Conservation (phyloP, 768 basidiomycete species). For the Agaricus blazei region DNA sequence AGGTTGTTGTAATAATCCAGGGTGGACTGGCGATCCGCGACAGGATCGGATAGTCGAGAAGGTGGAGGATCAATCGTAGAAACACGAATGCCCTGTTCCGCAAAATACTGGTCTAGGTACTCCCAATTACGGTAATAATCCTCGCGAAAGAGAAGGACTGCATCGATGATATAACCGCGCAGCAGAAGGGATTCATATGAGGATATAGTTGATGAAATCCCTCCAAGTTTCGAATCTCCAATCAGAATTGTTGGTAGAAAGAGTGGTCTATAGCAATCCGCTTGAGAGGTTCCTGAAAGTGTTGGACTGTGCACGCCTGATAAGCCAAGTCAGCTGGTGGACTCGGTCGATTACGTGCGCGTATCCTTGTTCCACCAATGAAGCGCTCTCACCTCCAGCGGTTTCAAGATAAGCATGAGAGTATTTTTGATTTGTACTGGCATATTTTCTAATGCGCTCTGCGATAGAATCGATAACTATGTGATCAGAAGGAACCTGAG, state of each 20-base stretch:
- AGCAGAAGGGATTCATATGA: constrained; percentile 87
- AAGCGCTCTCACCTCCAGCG: constrained; percentile 73
- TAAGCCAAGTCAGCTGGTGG: background rate
- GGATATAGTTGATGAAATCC: constrained; percentile 87
- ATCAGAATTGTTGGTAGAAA: constrained; percentile 85
- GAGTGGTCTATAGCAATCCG: constrained; percentile 80
- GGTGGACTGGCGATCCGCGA: constrained; percentile 46
- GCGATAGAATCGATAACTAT: constrained; percentile 63
- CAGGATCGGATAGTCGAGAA: constrained; percentile 30
- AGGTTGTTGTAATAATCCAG: constrained; percentile 70
- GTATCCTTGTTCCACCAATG: constrained; percentile 5
- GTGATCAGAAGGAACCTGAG: constrained; percentile 56
- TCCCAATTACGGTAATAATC: constrained; percentile 85
- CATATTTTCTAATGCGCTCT: constrained; percentile 53
- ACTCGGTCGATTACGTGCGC: background rate
- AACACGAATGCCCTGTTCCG: constrained; percentile 59
- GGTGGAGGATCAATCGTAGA: constrained; percentile 57
- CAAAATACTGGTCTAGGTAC: constrained; percentile 77
- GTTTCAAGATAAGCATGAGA: constrained; percentile 86
- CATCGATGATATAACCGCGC: constrained; percentile 87
- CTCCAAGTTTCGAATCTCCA: constrained; percentile 86
- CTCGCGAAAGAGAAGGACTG: constrained; percentile 79
- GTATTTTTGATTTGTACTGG: constrained; percentile 21
- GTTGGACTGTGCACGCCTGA: constrained; percentile 91
- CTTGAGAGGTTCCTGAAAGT: constrained; percentile 76